Evolutionary conservation across 352 stramenopile genomes (phyloP), one percentile per base, ranked within the genome.

Genomic region (Phytophthora melonis): DNA sequence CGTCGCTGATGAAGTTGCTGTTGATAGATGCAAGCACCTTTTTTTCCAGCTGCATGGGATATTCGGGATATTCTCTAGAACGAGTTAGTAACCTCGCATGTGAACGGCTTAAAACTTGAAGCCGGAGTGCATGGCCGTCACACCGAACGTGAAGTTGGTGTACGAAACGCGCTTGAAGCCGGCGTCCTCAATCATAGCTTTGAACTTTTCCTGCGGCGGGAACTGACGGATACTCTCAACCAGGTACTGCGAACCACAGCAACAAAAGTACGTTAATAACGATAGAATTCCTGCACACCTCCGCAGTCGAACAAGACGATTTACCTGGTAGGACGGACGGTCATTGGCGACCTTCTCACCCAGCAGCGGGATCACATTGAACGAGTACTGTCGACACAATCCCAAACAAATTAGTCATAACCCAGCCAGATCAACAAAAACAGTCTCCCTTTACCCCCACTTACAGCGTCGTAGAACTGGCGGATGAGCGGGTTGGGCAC

Each of bases 221-320:
- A 99, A 99, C 78, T 99, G 98, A 56, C 98, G 93, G 77, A 99
- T 99, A 78, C 95, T 99, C 81, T 99, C 98, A 13, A 99, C 98
- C 23, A 99, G 71, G 78, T 99, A 99, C 85, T 95, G 30, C 27
- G 71, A 27, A 34, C 47, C n/a, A 56, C 11, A 36, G 16, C 10
- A 59, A 1, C 25, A 47, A 59, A 30, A 4, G 2, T 18, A 19
- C 5, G 18, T 9, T 16, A 45, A 27, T 9, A 5, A 56, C 5
- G 7, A 10, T 6, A 34, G 8, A 2, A 34, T 10, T 6, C 7
- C 30, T 34, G 1, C 30, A 34, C 9, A 34, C 30, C 30, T 1
- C 30, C 36, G 5, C 21, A 21, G 18, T 18, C 19, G 5, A 19
- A 49, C 16, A 50, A 50, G 5, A 19, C 5, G 10, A 50, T 3